Percentiles rank a stretch among this genome's conserved stretches.
Evolutionary conservation across 768 basidiomycete genomes (phyloP).

Genomic region (Glaciozyma antarctica): DNA sequence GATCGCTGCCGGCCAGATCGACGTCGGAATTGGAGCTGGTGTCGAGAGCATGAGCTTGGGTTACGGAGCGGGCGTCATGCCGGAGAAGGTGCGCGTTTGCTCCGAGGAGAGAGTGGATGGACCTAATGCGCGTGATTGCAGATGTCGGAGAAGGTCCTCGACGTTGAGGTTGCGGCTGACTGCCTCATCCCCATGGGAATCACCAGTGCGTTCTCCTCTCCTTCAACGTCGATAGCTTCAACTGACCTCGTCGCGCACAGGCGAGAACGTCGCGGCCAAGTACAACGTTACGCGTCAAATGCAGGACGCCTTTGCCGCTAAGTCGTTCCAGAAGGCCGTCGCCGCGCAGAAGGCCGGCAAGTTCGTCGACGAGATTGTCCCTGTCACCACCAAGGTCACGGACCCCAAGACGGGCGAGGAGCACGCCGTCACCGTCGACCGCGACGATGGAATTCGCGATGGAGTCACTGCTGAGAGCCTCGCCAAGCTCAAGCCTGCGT

Average conservation of each 20-base stretch:
- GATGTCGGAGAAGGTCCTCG: slow-evolving; percentile 51
- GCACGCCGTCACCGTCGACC: slow-evolving; percentile 37
- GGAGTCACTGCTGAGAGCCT: slow-evolving; percentile 69
- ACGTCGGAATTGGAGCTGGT: slow-evolving; percentile 69
- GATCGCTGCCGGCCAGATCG: slow-evolving; percentile 70
- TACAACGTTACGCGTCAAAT: slow-evolving; percentile 58
- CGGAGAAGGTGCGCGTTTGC: slow-evolving; percentile 37
- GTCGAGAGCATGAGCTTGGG: slow-evolving; percentile 44
- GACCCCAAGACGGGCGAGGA: slow-evolving; percentile 50
- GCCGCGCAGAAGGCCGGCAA: slow-evolving; percentile 56
- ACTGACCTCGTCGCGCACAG: slow-evolving; percentile 47
- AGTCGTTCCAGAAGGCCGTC: slow-evolving; percentile 72
- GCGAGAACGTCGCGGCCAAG: slow-evolving; percentile 46
- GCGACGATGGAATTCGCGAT: slow-evolving; percentile 35
- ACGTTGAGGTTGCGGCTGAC: slow-evolving; percentile 48
- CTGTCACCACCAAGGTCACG: slow-evolving; percentile 53
- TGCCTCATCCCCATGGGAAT: slow-evolving; percentile 53
- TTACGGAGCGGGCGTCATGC: slow-evolving; percentile 43
- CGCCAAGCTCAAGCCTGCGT: slow-evolving; percentile 70
- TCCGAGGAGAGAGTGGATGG: not conserved
- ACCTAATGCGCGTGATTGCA: not conserved
- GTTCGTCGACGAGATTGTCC: slow-evolving; percentile 82
- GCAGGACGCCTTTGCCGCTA: slow-evolving; percentile 82
- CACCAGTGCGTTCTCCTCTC: slow-evolving; percentile 60
- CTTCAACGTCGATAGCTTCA: slow-evolving; percentile 12